Percentiles rank a stretch among this genome's conserved stretches.
These are phyloP conservation scores for Globisporangium nodosum DNA, from an alignment of 352 stramenopile species.

Conservation along the genomic window DNA sequence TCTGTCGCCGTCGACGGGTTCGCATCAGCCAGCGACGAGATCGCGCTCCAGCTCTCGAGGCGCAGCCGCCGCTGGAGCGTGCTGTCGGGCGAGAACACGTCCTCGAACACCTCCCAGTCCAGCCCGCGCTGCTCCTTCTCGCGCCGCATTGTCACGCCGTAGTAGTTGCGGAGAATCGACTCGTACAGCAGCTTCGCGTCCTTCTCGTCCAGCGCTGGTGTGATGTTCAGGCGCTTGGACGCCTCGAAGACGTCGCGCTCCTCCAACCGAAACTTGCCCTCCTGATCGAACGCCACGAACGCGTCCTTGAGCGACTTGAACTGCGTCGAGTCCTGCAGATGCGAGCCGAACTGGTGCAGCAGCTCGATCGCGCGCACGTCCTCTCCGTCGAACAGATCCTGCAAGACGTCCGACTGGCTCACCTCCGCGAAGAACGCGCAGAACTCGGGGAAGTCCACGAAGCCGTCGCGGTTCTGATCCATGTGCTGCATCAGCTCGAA, in stretches of 20 bases:
- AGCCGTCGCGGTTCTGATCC: constrained; percentile 86
- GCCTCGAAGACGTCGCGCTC: constrained; percentile 48
- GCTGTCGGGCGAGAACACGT: constrained; percentile 70
- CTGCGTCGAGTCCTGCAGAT: constrained; percentile 32
- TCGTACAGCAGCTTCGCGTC: constrained; percentile 51
- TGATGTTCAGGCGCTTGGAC: constrained; percentile 38
- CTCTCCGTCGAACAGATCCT: constrained; percentile 72
- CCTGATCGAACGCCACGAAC: constrained; percentile 50
- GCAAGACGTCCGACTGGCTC: constrained; percentile 59
- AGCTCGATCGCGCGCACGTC: constrained; percentile 68
- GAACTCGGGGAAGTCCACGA: constrained; percentile 90
- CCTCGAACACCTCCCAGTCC: constrained; percentile 71
- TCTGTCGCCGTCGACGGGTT: constrained; percentile 13
- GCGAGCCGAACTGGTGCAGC: constrained; percentile 55
- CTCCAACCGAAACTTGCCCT: constrained; percentile 29
- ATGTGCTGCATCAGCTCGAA: constrained; percentile 92
- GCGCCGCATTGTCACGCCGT: constrained; percentile 40
- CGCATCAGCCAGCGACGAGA: constrained; percentile 15
- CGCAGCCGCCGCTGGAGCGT: constrained; percentile 54
- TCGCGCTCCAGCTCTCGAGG: constrained; percentile 48
- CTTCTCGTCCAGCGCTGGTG: constrained; percentile 37
- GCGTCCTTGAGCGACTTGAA: constrained; percentile 49
- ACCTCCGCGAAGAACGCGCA: constrained; percentile 82
- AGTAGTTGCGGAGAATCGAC: constrained; percentile 63
- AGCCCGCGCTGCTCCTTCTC: constrained; percentile 39